Base-by-base conservation (phyloP, 2,329 filamentous ascomycete genomes). In the Pochonia chlamydosporia region DNA sequence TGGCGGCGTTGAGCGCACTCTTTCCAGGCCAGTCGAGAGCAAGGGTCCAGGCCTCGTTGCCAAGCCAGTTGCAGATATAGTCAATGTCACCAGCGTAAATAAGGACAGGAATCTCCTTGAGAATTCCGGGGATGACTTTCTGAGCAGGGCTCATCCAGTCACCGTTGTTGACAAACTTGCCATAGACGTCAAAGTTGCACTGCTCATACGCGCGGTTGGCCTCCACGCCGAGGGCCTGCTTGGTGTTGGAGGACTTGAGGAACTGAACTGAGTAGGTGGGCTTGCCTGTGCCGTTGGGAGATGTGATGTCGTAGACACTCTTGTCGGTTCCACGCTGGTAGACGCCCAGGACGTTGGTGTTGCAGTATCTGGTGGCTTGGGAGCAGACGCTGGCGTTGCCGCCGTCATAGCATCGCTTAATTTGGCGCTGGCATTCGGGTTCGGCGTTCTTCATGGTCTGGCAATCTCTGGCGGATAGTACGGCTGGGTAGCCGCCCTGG, bases 111-210 rank as follows among this genome's bases (percentile, higher is more conserved):
- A 99, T 95, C 76, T 96, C 72, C 72, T 92, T 82, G 50, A 99
- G 81, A 45, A 97, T 74, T 44, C 78, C 81, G 31, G 91, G 91
- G 5, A 97, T 86, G 25, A 96, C 79, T 51, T 84, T 85, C 75
- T 96, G 89, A 82, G 86, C 96, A 40, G 93, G 92, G 78, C 93
- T 84, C 87, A 96, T 96, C 92, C 92, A 97, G 72, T 99, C 93
- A 63, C 92, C 93, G 47, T 26, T n/a, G 8, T 10, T 28, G 20
- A 96, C 74, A 80, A 99, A 97, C 79, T 95, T 95, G 62, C 89
- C 82, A 81, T 96, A 96, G 72, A 97, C 93, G 69, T 95, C 87
- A 59, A 91, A 89, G 79, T 96, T 96, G 82, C 92, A 97, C 66
- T 86, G 91, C 62, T 96, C 88, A 68, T 95, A 97, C 9, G 13